Evolutionary conservation across 83 land plant genomes (phyloP).

Genomic region (Diphasiastrum complanatum): DNA sequence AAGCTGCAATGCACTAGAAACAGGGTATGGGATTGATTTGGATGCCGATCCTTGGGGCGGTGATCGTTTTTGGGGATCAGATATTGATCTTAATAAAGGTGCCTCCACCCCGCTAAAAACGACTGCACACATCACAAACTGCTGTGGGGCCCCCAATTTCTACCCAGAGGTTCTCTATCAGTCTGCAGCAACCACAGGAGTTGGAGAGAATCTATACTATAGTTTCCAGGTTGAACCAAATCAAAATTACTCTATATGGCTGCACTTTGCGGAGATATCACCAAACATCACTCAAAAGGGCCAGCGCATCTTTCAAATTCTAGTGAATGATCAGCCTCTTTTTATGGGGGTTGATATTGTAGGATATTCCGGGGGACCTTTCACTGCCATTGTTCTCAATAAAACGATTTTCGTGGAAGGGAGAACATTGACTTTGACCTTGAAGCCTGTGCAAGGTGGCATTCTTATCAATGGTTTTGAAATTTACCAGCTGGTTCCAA

Average conservation of each 20-base stretch:
- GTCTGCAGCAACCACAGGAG: slow-evolving; percentile 54
- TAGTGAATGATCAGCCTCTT: slow-evolving; percentile 45
- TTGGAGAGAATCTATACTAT: slow-evolving; percentile 41
- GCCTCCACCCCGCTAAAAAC: slow-evolving; percentile 31
- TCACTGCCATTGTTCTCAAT: slow-evolving; percentile 66
- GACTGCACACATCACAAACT: slow-evolving; percentile 28
- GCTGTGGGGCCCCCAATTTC: slow-evolving; percentile 56
- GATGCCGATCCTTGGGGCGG: slow-evolving; percentile 77
- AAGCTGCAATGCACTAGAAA: slow-evolving; percentile 40
- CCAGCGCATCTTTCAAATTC: slow-evolving; percentile 69
- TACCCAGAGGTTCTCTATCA: slow-evolving; percentile 74
- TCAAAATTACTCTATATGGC: slow-evolving; percentile 80
- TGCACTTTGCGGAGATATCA: slow-evolving; percentile 94
- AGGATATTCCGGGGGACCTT: slow-evolving; percentile 42
- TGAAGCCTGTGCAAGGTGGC: slow-evolving; percentile 45
- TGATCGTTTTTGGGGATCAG: slow-evolving; percentile 69
- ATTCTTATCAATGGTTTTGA: slow-evolving; percentile 74
- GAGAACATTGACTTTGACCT: slow-evolving; percentile 42
- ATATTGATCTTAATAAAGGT: slow-evolving; percentile 31
- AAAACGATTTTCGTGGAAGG: slow-evolving; percentile 59
- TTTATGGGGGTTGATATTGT: slow-evolving; percentile 64
- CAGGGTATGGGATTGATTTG: slow-evolving; percentile 47
- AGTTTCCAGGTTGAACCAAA: slow-evolving; percentile 69
- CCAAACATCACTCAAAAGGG: slow-evolving; percentile 35
- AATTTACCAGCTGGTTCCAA: slow-evolving; percentile 55